Evolutionary conservation across 352 stramenopile genomes (phyloP), one percentile per base, ranked within the genome.

Genomic region (Elongisporangium senticosum): DNA sequence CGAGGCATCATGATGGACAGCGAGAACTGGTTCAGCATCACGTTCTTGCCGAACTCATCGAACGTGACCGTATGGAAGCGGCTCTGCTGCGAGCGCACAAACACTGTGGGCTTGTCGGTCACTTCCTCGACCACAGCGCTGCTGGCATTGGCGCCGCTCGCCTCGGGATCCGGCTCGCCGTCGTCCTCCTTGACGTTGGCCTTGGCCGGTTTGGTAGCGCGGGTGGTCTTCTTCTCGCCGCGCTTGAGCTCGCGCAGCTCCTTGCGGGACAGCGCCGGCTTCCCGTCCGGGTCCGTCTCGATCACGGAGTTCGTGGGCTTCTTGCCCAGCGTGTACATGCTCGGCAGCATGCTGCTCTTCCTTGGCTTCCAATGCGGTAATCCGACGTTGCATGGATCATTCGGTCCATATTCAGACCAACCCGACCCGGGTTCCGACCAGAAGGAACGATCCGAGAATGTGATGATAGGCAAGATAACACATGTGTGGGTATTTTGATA

Each of bases 31-130:
- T 79, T 74, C n/a, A 84, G 67, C 24, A 77, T 48, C 55, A 84
- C 69, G 49, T 84, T 84, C 40, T 84, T 84, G 26, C 74, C 74
- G 21, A 76, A 84, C 62, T 84, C 74, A 53, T 84, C 74, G 55
- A 72, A 84, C 10, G 74, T 84, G 28, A 79, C 74, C n/a, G 71
- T 84, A 39, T 84, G 72, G 68, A 84, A 84, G 20, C 74, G 74
- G 55, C 72, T 84, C 65, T 84, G 74, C 72, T 84, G 74, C 21
- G 72, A 81, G 7, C 67, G 75, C 39, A 68, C 74, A 48, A 76
- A 37, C 26, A 70, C 66, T 8, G 22, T 37, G 3, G 63, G 17
- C 23, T 47, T 49, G 24, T 24, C 47, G 4, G 48, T 40, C 20
- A 21, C 28, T 3, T 28, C 15, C 3, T 39, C 64, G 49, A 64